These are phyloP conservation scores for Botrytis medusae DNA, from an alignment of 2,329 filamentous ascomycete species.

Conservation along the genomic window DNA sequence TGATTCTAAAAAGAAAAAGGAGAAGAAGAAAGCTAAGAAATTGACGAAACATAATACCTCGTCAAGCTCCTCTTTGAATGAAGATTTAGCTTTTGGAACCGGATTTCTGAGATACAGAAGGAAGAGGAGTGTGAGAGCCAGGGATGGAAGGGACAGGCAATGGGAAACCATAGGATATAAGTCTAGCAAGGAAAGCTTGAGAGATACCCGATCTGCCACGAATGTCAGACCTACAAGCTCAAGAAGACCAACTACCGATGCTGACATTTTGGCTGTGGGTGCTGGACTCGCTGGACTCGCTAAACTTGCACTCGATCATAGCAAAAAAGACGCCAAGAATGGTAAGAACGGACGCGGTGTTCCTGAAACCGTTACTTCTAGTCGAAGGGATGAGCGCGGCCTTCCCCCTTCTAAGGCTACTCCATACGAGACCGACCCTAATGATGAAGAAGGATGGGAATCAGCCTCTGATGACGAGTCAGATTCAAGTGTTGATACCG, in stretches of 20 bases:
- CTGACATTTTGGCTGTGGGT: constrained; percentile 49
- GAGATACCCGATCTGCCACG: constrained; percentile 37
- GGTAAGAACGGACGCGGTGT: constrained; percentile 29
- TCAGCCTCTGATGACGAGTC: constrained; percentile 55
- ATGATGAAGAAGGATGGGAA: constrained; percentile 58
- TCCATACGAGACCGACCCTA: constrained; percentile 34
- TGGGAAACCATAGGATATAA: constrained; percentile 32
- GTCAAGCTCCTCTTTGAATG: constrained; percentile 66
- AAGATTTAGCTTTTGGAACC: constrained; percentile 66
- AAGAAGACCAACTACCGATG: constrained; percentile 42
- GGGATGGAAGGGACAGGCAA: constrained; percentile 36
- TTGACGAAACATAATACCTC: constrained; percentile 48
- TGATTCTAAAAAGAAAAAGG: constrained; percentile 31
- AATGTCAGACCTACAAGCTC: constrained; percentile 16
- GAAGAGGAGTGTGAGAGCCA: constrained; percentile 32
- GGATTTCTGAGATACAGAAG: constrained; percentile 47
- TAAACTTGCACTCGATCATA: constrained; percentile 45
- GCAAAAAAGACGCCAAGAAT: constrained; percentile 41
- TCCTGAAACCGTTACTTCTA: constrained; percentile 21
- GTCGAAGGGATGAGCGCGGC: constrained; percentile 31
- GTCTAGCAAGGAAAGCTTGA: constrained; percentile 21
- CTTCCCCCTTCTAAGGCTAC: constrained; percentile 35
- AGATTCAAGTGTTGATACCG: constrained; percentile 54
- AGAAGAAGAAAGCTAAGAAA: constrained; percentile 14
- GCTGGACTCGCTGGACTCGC: constrained; percentile 49